Base-by-base conservation (phyloP, 495 filamentous ascomycete species). In the Lasiosphaeria miniovina region DNA sequence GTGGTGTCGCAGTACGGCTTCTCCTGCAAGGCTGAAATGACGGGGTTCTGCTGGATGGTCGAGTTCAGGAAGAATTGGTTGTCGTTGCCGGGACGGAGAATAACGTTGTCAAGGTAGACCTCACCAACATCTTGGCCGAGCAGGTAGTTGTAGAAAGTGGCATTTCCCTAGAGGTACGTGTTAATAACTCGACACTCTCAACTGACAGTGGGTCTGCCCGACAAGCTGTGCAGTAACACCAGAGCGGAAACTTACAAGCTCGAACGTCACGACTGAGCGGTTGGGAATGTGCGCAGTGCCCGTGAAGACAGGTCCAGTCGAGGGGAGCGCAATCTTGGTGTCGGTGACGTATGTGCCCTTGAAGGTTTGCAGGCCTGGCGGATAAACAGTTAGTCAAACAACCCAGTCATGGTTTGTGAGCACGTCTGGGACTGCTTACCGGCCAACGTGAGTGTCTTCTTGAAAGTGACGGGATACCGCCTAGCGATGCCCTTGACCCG, bases 261-360 rank as follows among this genome's bases (percentile, higher is more conserved):
- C 69, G 50, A 93, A 74, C 6, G 82, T 83, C 70, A 90, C 75
- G 54, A 85, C 71, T 4, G 88, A 86, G 5, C 81, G 82, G 67
- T 93, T 93, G 58, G 89, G 89, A 41, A 93, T 88, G 54, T 66
- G 75, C 40, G 84, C 80, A 4, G 74, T 80, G 63, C 84, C 89
- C 36, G 80, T 74, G 76, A 90, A 82, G 73, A 91, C 91, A 53
- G 54, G 79, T 73, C 31, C 66, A 45, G 36, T 75, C 66, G 6
- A 67, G 41, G 63, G 60, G 53, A 77, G 52, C 49, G 80, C 62
- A 54, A 88, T 77, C 46, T 69, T 69, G 62, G 83, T 75, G 17
- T 81, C 69, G 35, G 77, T 73, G 36, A 90, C 77, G 8, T 75
- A 75, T 63, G 87, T 84, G 58, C 88, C 86, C 14, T 74, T 70